A percentile compares a stretch with the other conserved stretches of the same genome.
Conservation (phyloP, 768 basidiomycete species). For the Thelephora ganbajun region DNA sequence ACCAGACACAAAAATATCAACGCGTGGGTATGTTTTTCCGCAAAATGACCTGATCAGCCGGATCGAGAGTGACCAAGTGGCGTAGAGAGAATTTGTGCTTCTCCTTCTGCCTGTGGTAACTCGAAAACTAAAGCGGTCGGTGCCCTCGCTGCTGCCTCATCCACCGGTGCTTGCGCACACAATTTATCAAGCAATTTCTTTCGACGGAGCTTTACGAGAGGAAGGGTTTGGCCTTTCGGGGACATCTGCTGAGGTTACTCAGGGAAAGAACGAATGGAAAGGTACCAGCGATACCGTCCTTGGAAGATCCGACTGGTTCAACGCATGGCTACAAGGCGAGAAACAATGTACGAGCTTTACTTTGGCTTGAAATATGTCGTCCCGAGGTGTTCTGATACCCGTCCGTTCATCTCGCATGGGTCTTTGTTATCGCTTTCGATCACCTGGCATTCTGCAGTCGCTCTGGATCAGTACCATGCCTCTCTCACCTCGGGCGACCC, state of each 20-base stretch:
- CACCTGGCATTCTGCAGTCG: conserved; percentile 64
- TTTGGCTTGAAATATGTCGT: background rate
- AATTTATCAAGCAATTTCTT: conserved; percentile 81
- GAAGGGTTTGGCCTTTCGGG: conserved; percentile 54
- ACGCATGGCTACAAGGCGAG: conserved; percentile 82
- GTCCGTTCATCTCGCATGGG: too few species aligned
- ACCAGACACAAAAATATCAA: conserved; percentile 51
- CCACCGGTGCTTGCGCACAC: conserved; percentile 90
- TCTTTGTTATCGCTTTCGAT: background rate
- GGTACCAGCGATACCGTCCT: conserved; percentile 77
- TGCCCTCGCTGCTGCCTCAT: conserved; percentile 59
- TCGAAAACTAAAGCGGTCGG: conserved; percentile 59
- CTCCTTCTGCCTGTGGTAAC: conserved; percentile 67
- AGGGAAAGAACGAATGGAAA: conserved; percentile 35
- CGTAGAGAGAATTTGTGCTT: conserved; percentile 69
- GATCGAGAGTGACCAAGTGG: background rate
- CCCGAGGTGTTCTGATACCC: background rate
- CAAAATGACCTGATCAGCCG: background rate
- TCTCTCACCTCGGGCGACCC: conserved; percentile 74
- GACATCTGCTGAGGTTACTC: conserved; percentile 26
- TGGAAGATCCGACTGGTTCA: conserved; percentile 79
- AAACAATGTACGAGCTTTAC: conserved; percentile 52
- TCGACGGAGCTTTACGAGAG: conserved; percentile 67
- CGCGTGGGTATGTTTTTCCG: conserved; percentile 47
- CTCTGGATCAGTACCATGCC: conserved; percentile 74